Conservation (phyloP, 176 grass and related monocot species). For the Raddia distichophylla region DNA sequence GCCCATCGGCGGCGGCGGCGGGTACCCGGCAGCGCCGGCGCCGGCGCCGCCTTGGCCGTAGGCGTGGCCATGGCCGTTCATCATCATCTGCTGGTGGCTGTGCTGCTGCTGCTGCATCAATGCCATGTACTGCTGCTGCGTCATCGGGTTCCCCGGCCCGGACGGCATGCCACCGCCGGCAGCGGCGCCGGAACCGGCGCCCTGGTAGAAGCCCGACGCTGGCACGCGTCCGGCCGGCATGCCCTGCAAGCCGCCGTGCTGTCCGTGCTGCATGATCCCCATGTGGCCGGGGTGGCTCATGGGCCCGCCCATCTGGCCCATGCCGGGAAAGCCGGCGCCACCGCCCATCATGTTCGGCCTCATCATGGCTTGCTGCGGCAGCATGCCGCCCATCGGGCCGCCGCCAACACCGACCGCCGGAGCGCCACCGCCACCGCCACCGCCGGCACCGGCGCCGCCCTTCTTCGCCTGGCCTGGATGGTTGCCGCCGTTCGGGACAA, state of each 20-base stretch:
- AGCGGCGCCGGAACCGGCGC: not conserved
- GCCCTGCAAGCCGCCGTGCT: slow-evolving; percentile 32
- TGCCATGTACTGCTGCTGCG: slow-evolving; percentile 56
- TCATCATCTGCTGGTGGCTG: slow-evolving; percentile 52
- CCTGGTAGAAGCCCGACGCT: slow-evolving; percentile 20
- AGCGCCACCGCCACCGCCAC: too few species aligned
- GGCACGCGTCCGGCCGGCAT: slow-evolving; percentile 46
- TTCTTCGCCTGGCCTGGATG: slow-evolving; percentile 31
- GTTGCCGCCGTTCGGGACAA: slow-evolving; percentile 28
- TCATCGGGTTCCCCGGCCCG: slow-evolving; percentile 46
- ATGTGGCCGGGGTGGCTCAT: slow-evolving; percentile 51
- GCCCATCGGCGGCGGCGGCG: slow-evolving; percentile 69
- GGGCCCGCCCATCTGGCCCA: slow-evolving; percentile 56
- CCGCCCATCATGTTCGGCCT: slow-evolving; percentile 51
- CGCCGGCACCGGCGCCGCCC: slow-evolving; percentile 13
- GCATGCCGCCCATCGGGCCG: slow-evolving; percentile 19
- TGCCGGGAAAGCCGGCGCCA: slow-evolving; percentile 50
- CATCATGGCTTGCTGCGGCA: slow-evolving; percentile 39
- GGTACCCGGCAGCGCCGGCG: slow-evolving; percentile 40
- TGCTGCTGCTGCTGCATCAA: slow-evolving; percentile 58
- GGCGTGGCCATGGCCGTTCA: slow-evolving; percentile 41
- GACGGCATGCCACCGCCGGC: slow-evolving; percentile 26
- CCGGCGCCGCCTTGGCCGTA: not conserved
- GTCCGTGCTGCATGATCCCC: slow-evolving; percentile 44
- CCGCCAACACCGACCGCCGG: not conserved